Percentiles rank a stretch among this genome's conserved stretches.
These are phyloP conservation scores for Kluyveromyces wickerhamii DNA, from an alignment of 805 yeast genomes.

Conservation along the genomic window DNA sequence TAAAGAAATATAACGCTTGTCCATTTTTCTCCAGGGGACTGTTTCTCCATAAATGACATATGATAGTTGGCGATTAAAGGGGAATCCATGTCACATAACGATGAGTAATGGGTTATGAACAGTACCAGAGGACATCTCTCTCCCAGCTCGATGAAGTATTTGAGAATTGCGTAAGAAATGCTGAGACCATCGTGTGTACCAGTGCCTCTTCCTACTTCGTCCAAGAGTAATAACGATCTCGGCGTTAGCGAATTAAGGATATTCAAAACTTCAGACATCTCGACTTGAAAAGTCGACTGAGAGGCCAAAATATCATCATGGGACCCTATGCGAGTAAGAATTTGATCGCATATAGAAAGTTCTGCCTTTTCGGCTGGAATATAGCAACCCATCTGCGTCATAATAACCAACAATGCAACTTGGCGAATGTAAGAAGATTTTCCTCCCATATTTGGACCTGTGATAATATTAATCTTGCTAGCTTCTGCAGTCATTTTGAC, in stretches of 20 bases:
- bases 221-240: slow-evolving; percentile 79
- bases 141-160: slow-evolving; percentile 39
- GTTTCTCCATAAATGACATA: slow-evolving; percentile 53
- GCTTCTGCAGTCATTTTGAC: slow-evolving; percentile 39
- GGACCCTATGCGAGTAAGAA: slow-evolving; percentile 69
- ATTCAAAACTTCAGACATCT: slow-evolving; percentile 89
- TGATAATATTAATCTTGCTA: slow-evolving; percentile 53
- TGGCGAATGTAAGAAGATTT: slow-evolving; percentile 72
- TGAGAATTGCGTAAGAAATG: slow-evolving; percentile 65
- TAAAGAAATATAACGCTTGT: slow-evolving; percentile 45
- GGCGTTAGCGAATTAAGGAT: slow-evolving; percentile 72
- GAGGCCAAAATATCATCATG: slow-evolving; percentile 67
- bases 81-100: slow-evolving; percentile 44
- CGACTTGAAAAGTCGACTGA: slow-evolving; percentile 87
- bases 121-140: slow-evolving; percentile 47
- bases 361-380: slow-evolving; percentile 58
- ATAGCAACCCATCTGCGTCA: slow-evolving; percentile 73
- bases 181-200: slow-evolving; percentile 75
- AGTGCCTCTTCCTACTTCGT: slow-evolving; percentile 94
- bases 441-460: slow-evolving; percentile 90
- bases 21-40: slow-evolving; percentile 30
- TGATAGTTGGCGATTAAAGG: slow-evolving; percentile 49
- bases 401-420: slow-evolving; percentile 57
- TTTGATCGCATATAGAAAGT: slow-evolving; percentile 58
- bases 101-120: slow-evolving; percentile 82